Conservation (phyloP, 2,329 filamentous ascomycete species). For the Stenocarpella maydis region DNA sequence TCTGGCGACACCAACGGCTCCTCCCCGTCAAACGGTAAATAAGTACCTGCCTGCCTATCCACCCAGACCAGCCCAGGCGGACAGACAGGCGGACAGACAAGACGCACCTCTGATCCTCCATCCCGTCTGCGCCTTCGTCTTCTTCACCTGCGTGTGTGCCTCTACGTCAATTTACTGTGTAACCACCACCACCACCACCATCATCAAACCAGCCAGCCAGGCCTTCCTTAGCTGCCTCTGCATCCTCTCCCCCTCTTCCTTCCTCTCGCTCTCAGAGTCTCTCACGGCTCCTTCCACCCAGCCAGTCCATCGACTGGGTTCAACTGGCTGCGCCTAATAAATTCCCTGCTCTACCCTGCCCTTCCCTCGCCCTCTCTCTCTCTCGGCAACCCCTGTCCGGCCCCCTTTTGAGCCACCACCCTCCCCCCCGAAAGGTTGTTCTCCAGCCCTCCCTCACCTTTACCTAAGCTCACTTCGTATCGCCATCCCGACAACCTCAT, state of each 20-base stretch:
- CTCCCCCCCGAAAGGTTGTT: constrained; percentile 13
- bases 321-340: constrained; percentile 18
- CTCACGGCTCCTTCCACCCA: not conserved
- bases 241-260: not conserved
- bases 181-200: not conserved
- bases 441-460: constrained; percentile 32
- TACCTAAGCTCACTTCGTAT: constrained; percentile 32
- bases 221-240: not conserved
- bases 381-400: constrained; percentile 33
- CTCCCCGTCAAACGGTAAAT: constrained; percentile 36
- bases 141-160: not conserved
- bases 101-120: not conserved
- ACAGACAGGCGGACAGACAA: too few species aligned
- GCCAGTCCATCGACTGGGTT: constrained; percentile 1
- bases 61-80: constrained; percentile 3
- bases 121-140: constrained; percentile 21
- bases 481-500: constrained; percentile 27
- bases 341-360: not conserved
- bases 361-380: not conserved
- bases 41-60: constrained; percentile 26
- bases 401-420: constrained; percentile 35
- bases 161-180: not conserved
- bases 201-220: not conserved
- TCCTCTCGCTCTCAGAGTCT: not conserved
- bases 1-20: constrained; percentile 34